Evolutionary conservation across 768 basidiomycete species (phyloP), one percentile per base, ranked within the genome.

Genomic region (Psilocybe azurescens): DNA sequence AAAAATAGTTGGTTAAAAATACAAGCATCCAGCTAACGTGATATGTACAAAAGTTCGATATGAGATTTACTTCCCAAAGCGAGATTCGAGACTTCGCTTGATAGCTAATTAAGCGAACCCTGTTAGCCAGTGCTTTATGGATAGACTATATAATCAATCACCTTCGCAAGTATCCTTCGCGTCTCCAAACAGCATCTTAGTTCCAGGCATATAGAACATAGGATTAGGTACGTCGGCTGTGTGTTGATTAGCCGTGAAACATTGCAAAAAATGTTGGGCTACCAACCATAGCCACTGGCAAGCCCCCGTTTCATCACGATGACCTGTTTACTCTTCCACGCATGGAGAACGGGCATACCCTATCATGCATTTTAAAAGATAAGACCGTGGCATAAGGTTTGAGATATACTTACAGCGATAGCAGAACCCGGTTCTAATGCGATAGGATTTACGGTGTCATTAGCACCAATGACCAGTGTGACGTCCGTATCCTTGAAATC

Each of bases 271-370:
- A 54, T 33, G 29, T 20, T 49, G 47, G 33, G 13, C 36, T 41
- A 72, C 81, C 55, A 61, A 92, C 93, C 94, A 70, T 94, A 94
- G 41, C 93, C 93, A 71, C 90, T 89, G 7, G 93, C 87, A 83
- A 95, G 87, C 56, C 94, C 93, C 64, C 94, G 84, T 77, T 95
- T 95, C 94, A 95, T 95, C 41, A 95, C 93, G 56, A 95, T 83
- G 47, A 94, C 93, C 67, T 93, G 90, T 72, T 94, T 94, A 74
- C 90, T 91, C 86, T 95, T 93, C 94, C 94, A 95, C 6, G 90
- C 94, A 64, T 94, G 91, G 57, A 95, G 80, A 18, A 95, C 94
- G 14, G 94, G 93, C 94, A 95, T 95, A 30, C 94, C 94, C 83
- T 84, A 58, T 20, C 20, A 38, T 16, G 39, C 44, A 53, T 38